Evolutionary conservation across 495 filamentous ascomycete species (phyloP).

Genomic region (Extremus antarcticus): DNA sequence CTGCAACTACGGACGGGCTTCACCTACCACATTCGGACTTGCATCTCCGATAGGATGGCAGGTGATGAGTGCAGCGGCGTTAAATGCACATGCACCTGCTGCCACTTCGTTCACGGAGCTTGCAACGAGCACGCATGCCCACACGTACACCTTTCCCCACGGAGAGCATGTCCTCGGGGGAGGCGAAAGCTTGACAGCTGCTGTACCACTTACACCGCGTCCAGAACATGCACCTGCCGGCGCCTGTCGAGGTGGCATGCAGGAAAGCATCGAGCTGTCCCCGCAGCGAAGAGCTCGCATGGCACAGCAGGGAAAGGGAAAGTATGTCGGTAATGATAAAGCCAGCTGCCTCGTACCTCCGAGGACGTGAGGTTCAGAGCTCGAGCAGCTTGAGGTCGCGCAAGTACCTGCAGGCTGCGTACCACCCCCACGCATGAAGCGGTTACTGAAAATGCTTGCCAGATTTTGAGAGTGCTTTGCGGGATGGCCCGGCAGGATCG

Average conservation of each 20-base stretch:
- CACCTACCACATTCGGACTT: not conserved
- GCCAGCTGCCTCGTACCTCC: not conserved
- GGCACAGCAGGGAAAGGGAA: not conserved
- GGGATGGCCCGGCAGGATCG: not conserved
- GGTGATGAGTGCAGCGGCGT: not conserved
- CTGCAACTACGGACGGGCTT: not conserved
- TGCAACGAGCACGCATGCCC: no score
- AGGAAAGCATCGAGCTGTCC: no score
- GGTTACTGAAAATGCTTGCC: not conserved
- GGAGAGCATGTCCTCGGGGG: not conserved
- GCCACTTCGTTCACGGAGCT: no score
- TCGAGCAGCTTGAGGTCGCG: no score
- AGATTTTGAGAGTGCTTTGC: not conserved
- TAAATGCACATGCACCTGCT: not conserved
- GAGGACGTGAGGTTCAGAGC: not conserved
- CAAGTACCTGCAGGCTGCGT: no score
- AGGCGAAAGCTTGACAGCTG: not conserved
- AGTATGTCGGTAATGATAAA: not conserved
- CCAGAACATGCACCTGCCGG: not conserved
- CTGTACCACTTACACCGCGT: not conserved
- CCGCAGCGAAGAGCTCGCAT: not conserved
- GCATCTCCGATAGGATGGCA: no score
- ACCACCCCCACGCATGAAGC: not conserved
- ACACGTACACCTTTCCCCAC: no score
- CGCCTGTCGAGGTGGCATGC: not conserved